Conservation (phyloP, 2,329 filamentous ascomycete genomes). For the Penicillium brevicompactum region DNA sequence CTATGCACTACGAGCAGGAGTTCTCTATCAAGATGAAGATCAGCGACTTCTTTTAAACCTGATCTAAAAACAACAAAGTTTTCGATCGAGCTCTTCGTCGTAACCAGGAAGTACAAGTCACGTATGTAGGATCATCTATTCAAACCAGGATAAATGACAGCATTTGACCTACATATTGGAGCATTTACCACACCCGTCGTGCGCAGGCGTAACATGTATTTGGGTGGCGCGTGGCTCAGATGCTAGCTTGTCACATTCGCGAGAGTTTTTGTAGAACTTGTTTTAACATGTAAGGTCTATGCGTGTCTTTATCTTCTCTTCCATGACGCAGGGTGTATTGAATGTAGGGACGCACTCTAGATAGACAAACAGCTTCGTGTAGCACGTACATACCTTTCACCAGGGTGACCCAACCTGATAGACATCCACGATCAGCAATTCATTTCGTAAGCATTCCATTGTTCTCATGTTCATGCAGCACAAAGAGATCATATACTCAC, state of each 20-base stretch:
- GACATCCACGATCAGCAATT: neutral
- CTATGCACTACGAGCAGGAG: no score
- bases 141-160: neutral
- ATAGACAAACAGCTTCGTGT: neutral
- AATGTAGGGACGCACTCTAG: neutral
- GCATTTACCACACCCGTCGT: neutral
- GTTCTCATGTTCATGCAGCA: neutral
- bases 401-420: neutral
- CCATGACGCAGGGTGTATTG: neutral
- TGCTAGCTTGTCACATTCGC: no score
- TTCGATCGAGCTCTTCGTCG: no score
- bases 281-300: no score
- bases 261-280: no score
- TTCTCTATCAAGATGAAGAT: no score
- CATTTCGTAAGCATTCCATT: neutral
- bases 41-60: no score
- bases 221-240: no score
- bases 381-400: neutral
- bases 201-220: neutral
- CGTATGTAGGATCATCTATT: neutral
- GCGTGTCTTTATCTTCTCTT: neutral
- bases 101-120: no score
- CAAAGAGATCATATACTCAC: neutral
- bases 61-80: no score
- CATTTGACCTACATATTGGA: neutral